Evolutionary conservation across 2,329 filamentous ascomycete species (phyloP).

Genomic region (Fusarium equiseti): DNA sequence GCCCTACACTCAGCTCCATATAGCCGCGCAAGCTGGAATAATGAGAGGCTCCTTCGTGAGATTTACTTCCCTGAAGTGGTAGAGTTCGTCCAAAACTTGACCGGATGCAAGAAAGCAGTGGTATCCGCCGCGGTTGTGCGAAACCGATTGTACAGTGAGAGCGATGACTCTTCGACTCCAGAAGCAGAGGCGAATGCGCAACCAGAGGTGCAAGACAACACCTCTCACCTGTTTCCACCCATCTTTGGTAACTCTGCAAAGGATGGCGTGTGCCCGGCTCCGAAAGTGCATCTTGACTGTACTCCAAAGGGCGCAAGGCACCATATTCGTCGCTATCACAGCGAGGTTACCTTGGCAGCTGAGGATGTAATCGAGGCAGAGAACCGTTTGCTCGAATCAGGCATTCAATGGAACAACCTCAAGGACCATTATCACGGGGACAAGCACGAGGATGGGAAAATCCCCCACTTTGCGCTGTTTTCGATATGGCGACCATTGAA

Average conservation of each 20-base stretch:
- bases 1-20: not conserved
- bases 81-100: not conserved
- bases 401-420: not conserved
- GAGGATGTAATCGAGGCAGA: not conserved
- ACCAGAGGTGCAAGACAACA: not conserved
- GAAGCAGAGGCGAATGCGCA: not conserved
- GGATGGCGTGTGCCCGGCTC: constrained; percentile 5
- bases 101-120: constrained; percentile 5
- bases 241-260: constrained; percentile 4
- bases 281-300: constrained; percentile 10
- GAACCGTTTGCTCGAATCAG: not conserved
- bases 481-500: constrained; percentile 7
- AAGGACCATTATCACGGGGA: not conserved
- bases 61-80: constrained; percentile 8
- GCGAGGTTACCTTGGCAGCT: not conserved
- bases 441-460: not conserved
- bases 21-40: constrained; percentile 1
- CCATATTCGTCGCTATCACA: constrained; percentile 9
- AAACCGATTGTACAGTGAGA: constrained; percentile 7
- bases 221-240: not conserved
- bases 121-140: constrained; percentile 7
- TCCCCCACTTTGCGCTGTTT: constrained; percentile 6
- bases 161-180: not conserved
- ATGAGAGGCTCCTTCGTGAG: constrained; percentile 3
- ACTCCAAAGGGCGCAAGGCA: constrained; percentile 2